Conservation (phyloP, 2,329 filamentous ascomycete genomes). For the Pseudonectria buxi region DNA sequence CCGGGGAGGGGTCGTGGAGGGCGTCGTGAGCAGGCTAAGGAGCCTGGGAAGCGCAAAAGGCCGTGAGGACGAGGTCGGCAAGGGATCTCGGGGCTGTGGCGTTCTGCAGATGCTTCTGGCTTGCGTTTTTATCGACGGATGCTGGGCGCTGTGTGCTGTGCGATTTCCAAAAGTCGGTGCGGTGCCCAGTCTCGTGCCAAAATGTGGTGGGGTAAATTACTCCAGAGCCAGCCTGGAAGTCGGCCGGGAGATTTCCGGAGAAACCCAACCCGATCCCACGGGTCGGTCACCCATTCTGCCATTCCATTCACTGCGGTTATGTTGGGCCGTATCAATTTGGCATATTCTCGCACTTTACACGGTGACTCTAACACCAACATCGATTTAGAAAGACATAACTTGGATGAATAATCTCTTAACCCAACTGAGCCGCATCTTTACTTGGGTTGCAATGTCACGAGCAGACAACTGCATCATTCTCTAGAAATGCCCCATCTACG, state of each 20-base stretch:
- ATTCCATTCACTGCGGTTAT: neutral
- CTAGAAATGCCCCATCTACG: too few species aligned
- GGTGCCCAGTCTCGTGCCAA: constrained; percentile 29
- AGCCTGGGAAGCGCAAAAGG: constrained; percentile 1
- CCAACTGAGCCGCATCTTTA: constrained; percentile 8
- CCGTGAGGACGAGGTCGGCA: constrained; percentile 3
- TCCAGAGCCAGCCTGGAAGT: constrained; percentile 5
- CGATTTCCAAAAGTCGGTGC: constrained; percentile 35
- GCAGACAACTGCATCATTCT: too few species aligned
- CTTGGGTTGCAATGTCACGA: too few species aligned
- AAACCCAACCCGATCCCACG: too few species aligned
- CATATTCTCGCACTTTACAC: constrained; percentile 11
- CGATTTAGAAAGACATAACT: too few species aligned
- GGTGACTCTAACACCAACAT: too few species aligned
- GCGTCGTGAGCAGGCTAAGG: constrained; percentile 8
- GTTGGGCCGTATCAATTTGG: constrained; percentile 11
- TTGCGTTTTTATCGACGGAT: constrained; percentile 30
- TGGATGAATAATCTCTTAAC: too few species aligned
- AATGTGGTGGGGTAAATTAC: constrained; percentile 25
- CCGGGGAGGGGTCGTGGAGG: constrained; percentile 14
- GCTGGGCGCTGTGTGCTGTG: constrained; percentile 7
- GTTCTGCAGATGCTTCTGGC: too few species aligned
- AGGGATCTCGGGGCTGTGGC: constrained; percentile 6
- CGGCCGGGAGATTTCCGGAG: constrained; percentile 23
- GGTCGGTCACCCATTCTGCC: constrained; percentile 1